Conservation (phyloP, 2,329 filamentous ascomycete species). For the Fusarium vanettenii region DNA sequence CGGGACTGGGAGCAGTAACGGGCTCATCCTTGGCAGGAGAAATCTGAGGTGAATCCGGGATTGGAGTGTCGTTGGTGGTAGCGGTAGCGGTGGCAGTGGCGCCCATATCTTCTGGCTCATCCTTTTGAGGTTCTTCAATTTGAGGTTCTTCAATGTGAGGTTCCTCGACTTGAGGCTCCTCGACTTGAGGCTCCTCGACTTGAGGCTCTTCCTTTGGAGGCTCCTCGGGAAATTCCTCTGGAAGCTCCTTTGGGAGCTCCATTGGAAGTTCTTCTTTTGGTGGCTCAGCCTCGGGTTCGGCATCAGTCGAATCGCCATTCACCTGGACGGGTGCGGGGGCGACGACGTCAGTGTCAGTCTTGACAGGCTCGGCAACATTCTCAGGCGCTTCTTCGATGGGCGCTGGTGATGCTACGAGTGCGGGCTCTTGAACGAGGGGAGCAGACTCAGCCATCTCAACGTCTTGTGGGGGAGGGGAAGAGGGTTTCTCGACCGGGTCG, state of each 20-base stretch:
- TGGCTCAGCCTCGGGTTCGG: conserved; percentile 9
- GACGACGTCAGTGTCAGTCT: not conserved
- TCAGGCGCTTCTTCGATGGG: not conserved
- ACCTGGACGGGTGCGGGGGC: conserved; percentile 7
- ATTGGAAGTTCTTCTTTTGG: not conserved
- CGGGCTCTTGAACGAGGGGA: not conserved
- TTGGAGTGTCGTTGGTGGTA: not conserved
- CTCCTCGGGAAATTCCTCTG: not conserved
- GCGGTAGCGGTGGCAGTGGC: not conserved
- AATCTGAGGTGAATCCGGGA: conserved; percentile 24
- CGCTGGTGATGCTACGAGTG: not conserved
- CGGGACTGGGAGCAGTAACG: conserved; percentile 24
- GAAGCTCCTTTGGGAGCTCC: not conserved
- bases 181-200: not conserved
- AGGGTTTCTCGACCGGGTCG: conserved; percentile 19
- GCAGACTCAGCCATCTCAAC: conserved; percentile 33
- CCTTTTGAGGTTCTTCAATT: conserved; percentile 8
- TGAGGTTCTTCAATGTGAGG: not conserved
- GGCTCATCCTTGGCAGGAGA: conserved; percentile 24
- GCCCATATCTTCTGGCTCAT: conserved; percentile 3
- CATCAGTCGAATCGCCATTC: conserved; percentile 1
- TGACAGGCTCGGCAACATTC: not conserved
- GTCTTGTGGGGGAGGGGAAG: conserved; percentile 13
- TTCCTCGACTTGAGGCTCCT: conserved; percentile 11
- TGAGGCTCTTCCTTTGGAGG: conserved; percentile 1